Evolutionary conservation across 108 stramenopile species (phyloP), one percentile per base, ranked within the genome.

Genomic region (Cylindrotheca closterium): DNA sequence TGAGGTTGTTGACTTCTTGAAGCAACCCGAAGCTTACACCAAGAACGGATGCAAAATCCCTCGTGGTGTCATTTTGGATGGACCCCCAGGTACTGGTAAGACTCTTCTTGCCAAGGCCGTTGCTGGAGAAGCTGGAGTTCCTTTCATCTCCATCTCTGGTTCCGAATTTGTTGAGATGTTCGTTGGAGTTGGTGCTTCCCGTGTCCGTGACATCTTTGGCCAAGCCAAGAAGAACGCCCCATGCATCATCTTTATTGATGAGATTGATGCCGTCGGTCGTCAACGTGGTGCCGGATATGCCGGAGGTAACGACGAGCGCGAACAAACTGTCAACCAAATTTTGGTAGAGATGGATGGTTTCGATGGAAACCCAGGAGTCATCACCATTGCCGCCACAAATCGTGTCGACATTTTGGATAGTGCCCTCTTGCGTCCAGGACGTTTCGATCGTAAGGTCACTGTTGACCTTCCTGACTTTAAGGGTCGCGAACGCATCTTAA

Each of bases 131-230:
- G 96, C 97, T 24, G 92, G 92, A 49, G 96, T 97, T 23, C 96
- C 97, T 10, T 99, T 98, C 77, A 96, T 96, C 60, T 82, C 77
- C 66, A 86, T 95, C 37, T 91, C 93, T 15, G 98, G 94, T 60
- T 92, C 93, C 51, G 97, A 99, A 65, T 99, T 99, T 56, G 98
- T 98, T 48, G 98, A 99, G 77, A 87, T 98, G 92, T 98, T 95
- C 74, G 97, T 98, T 4, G 97, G 97, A 57, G 96, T 98, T 28
- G 97, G 97, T 62, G 97, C 97, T 8, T 85, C 89, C 28, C 89
- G 98, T 54, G 97, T 99, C 28, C 84, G 98, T 50, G 96, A 97
- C 49, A 83, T 99, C 29, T 99, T 97, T 73, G 83, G 73, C 18
- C 95, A 91, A 53, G 98, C 98, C 17, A 95, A 95, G 81, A 90